Evolutionary conservation across 208 protist species (phyloP), one percentile per base, ranked within the genome.

Genomic region (Tritrichomonas foetus): DNA sequence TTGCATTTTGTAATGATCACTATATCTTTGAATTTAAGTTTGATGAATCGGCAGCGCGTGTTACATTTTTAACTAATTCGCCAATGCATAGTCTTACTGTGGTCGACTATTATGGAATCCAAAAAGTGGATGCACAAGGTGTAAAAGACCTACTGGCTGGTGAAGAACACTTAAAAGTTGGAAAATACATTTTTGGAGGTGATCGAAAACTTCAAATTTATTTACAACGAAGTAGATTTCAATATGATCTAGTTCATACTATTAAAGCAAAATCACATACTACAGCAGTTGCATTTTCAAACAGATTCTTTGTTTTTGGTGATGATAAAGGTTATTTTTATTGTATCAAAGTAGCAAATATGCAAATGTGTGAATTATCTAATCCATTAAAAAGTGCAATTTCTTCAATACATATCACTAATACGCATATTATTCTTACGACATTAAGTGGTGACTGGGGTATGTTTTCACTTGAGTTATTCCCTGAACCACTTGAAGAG

Each of bases 151-250:
- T 57, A 39, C 2, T 57, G 13, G 57, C 47, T 20, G n/a, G 27
- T 69, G 41, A 14, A 82, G 78, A 89, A 39, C 22, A 44, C 33
- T 44, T 53, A 0, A 89, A 89, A 89, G 47, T 33, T 57, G 78
- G 78, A 39, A 53, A 57, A 47, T 89, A 89, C 36, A 89, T 89
- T 16, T 20, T 89, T 89, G 78, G 78, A 33, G 78, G 78, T 33
- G 78, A 47, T 39, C 33, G 50, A 50, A 53, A 27, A n/a, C n/a
- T 27, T 16, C 27, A 44, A 30, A 61, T 89, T 39, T 89, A 89
- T 57, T 50, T 57, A 22, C 41, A 89, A 16, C 14, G 57, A 39
- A 33, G 41, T 39, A 25, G 27, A 61, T 89, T 57, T 50, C 25
- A 89, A 89, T 89, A 53, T n/a, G 41, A 89, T 8, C 33, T 57